Evolutionary conservation across 305 asterid genomes (phyloP), one percentile per base, ranked within the genome.

Genomic region (Nicotiana rustica): DNA sequence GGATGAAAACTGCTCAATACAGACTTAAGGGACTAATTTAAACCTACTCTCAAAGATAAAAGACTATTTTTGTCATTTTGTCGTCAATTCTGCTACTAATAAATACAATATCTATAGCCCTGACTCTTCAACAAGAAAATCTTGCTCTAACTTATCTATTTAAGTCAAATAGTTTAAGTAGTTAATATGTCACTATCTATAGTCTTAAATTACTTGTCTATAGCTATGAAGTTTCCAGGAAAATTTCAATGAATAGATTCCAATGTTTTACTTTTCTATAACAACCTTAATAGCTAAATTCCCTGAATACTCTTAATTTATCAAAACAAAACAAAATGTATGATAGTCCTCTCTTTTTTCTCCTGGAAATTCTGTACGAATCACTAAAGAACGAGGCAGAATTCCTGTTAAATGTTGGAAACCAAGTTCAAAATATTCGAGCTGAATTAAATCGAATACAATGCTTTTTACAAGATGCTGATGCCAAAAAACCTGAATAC

Each of bases 401-500:
- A 18, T 76, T 83, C 82, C 2, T 84, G 64, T 84, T 70, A 14
- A 85, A 83, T 70, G 79, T 89, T 55, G 78, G 83, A 0, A 82
- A 84, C 7, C 83, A 88, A 6, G 78, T 90, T 35, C 87, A 86
- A 81, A 67, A 78, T 10, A 87, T 89, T 68, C 90, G 83, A 10
- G 78, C 78, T 66, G 89, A 89, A 73, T 85, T 90, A 47, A 44
- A 89, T 12, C 83, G 88, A 33, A 67, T 91, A 81, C 86, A 84
- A 47, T 71, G 91, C 84, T 89, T 91, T 60, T 49, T 89, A 44
- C 86, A 85, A 56, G 87, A 89, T 68, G 93, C 90, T 14, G 95
- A 89, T 44, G 84, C 88, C 41, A 83, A 87, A 15, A 86, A 86
- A 31, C 85, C 85, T 41, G 82, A 77, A 29, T 91, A 89, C 29